Evolutionary conservation across 257 asterid species (phyloP).

Genomic region (Solanum corneliomulleri): DNA sequence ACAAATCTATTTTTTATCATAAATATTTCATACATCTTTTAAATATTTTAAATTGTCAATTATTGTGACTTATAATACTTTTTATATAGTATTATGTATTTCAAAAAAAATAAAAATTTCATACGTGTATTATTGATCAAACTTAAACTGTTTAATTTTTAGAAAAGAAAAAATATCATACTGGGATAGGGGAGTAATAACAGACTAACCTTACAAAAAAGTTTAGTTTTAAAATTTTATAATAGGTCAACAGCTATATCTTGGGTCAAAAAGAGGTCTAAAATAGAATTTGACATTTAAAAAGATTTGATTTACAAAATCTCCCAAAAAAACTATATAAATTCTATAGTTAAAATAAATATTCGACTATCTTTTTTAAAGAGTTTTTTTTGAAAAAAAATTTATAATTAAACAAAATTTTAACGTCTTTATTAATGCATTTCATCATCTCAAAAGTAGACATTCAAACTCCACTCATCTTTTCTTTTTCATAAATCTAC

Average conservation of each 20-base stretch:
- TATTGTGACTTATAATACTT: background rate
- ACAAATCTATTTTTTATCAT: no score
- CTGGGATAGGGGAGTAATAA: fast-evolving
- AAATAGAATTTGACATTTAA: background rate
- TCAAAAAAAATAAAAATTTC: no score
- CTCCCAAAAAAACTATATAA: background rate
- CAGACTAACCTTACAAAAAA: no score
- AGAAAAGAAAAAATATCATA: fast-evolving
- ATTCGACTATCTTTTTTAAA: no score
- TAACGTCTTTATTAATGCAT: background rate
- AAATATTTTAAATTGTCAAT: background rate
- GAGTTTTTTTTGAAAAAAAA: background rate
- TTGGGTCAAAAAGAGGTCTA: background rate
- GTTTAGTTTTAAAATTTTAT: background rate
- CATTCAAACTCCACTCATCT: background rate
- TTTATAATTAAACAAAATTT: background rate
- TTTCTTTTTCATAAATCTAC: background rate
- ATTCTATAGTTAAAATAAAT: background rate
- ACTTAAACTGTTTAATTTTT: no score
- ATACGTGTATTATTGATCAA: no score
- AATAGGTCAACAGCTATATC: background rate
- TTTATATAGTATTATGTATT: no score
- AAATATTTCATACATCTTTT: no score
- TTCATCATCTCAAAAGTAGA: background rate
- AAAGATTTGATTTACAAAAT: background rate